These are phyloP conservation scores for Fusarium kyushuense DNA, from an alignment of 2,329 filamentous ascomycete genomes.

Conservation along the genomic window DNA sequence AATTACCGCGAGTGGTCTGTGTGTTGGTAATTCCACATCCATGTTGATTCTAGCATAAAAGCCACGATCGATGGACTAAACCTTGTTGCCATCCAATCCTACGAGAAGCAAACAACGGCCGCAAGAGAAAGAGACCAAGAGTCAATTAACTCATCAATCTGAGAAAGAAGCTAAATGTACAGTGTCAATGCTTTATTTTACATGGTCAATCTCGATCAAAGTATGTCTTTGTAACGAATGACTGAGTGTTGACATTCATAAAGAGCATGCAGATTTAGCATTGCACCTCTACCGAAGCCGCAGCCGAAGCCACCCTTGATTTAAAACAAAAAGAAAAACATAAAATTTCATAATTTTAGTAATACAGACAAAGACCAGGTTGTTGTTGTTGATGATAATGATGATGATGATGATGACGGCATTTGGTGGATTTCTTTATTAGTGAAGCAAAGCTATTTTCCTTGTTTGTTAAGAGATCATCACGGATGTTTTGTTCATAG, in stretches of 20 bases:
- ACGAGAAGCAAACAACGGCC: background rate
- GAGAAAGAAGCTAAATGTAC: background rate
- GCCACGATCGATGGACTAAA: constrained; percentile 30
- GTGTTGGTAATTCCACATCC: background rate
- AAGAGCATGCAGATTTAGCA: constrained; percentile 38
- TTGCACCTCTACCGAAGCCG: constrained; percentile 7
- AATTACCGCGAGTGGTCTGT: constrained; percentile 19
- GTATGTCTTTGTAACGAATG: too few relatives aligned
- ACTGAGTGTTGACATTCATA: constrained; percentile 1
- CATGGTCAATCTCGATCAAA: too few relatives aligned
- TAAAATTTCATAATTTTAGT: background rate
- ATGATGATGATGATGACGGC: constrained; percentile 37
- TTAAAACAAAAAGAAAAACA: background rate
- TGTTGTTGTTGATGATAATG: constrained; percentile 24
- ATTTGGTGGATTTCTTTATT: constrained; percentile 18
- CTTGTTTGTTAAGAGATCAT: constrained; percentile 37
- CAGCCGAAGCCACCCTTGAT: background rate
- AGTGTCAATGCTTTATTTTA: background rate
- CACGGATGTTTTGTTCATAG: background rate
- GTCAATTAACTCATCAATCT: background rate
- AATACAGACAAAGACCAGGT: constrained; percentile 7
- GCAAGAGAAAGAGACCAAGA: background rate
- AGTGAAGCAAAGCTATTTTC: constrained; percentile 36
- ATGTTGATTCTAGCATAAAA: constrained; percentile 20
- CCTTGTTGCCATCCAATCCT: constrained; percentile 18